Evolutionary conservation across 805 yeast species (phyloP).

Genomic region (Wickerhamiella shivajii): DNA sequence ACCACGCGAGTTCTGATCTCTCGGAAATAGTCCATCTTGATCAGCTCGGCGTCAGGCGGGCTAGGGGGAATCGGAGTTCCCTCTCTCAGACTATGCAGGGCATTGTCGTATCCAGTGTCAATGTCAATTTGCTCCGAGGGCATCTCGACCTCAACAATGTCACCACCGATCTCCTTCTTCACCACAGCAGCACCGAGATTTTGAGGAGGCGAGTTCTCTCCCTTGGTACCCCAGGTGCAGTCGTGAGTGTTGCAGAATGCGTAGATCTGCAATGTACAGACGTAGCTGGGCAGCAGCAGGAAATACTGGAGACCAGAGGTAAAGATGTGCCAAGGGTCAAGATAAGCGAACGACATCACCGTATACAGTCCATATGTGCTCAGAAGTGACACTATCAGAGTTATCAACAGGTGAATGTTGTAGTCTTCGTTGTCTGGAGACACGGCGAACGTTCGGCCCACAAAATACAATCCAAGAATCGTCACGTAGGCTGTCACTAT

Average conservation of each 20-base stretch:
- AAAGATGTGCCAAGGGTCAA: conserved; percentile 92
- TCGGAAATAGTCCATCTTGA: conserved; percentile 72
- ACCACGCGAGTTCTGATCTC: conserved; percentile 92
- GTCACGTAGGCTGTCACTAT: conserved; percentile 72
- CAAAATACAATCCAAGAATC: conserved; percentile 69
- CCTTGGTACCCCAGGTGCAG: conserved; percentile 98
- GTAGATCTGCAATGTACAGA: conserved; percentile 84
- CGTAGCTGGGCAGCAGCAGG: conserved; percentile 76
- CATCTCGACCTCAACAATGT: conserved; percentile 68
- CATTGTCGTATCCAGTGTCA: conserved; percentile 67
- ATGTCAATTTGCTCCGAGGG: conserved; percentile 58
- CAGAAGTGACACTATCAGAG: conserved; percentile 67
- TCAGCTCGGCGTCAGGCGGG: conserved; percentile 26
- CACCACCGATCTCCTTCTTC: conserved; percentile 54
- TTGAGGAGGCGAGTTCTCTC: conserved; percentile 61
- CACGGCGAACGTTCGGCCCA: conserved; percentile 38
- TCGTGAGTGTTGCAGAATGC: conserved; percentile 98
- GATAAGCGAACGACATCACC: conserved; percentile 64
- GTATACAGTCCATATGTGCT: conserved; percentile 88
- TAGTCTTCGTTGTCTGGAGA: conserved; percentile 25
- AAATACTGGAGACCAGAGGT: conserved; percentile 83
- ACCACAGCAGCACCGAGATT: conserved; percentile 71
- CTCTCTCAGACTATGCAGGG: conserved; percentile 56
- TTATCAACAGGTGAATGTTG: conserved; percentile 37
- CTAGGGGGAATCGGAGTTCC: conserved; percentile 44